Conservation (phyloP, 768 basidiomycete species). For the Termitomyces sp. region DNA sequence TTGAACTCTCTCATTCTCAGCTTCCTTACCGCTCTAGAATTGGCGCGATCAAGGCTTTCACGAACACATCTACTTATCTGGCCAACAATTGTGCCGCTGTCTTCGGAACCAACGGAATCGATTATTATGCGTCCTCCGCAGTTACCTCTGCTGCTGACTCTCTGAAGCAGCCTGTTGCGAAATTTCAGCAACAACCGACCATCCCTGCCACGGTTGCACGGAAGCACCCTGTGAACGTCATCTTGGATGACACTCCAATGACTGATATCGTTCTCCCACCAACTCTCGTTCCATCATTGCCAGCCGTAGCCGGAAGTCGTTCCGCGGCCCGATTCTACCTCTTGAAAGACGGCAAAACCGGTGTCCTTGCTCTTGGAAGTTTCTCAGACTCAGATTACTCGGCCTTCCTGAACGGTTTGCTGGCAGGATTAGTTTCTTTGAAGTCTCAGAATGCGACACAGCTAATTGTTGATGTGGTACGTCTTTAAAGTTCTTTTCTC, state of each 20-base stretch:
- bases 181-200: slow-evolving; percentile 40
- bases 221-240: slow-evolving; percentile 45
- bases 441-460: slow-evolving; percentile 47
- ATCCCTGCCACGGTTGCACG: slow-evolving; percentile 29
- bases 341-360: slow-evolving; percentile 50
- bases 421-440: slow-evolving; percentile 46
- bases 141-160: slow-evolving; percentile 10
- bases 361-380: slow-evolving; percentile 57
- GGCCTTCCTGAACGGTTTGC: slow-evolving; percentile 39
- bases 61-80: slow-evolving; percentile 46
- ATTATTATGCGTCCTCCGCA: slow-evolving; percentile 30
- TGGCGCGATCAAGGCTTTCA: slow-evolving; percentile 44
- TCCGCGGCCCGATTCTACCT: slow-evolving; percentile 56
- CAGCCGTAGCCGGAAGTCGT: slow-evolving; percentile 42
- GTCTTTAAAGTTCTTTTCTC: slow-evolving; percentile 17
- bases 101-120: slow-evolving; percentile 46
- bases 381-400: slow-evolving; percentile 48
- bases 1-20: slow-evolving; percentile 26
- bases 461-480: slow-evolving; percentile 58
- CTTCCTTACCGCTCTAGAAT: slow-evolving; percentile 60
- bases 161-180: slow-evolving; percentile 26
- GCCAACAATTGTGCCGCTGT: slow-evolving; percentile 53
- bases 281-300: slow-evolving; percentile 34
- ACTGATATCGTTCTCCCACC: slow-evolving; percentile 44
- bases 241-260: slow-evolving; percentile 45